Base-by-base conservation (phyloP, 108 stramenopile genomes). In the Fragilaria radians region DNA sequence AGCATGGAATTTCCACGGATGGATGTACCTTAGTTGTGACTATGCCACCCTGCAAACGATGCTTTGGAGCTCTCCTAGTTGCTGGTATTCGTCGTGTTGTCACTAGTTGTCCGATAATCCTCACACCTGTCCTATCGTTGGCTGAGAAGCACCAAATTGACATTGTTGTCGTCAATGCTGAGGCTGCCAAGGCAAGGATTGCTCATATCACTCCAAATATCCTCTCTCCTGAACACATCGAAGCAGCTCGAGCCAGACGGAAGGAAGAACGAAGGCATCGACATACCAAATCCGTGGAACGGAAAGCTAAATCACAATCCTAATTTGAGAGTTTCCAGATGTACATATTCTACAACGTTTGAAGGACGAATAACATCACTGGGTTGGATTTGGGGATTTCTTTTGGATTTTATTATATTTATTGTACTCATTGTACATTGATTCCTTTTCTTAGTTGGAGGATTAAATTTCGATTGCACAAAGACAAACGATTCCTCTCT, bases 1-100 rank as follows among this genome's bases (percentile, higher is more conserved):
- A 57, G 61, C 19, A 19, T 19, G 67, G 66, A 0, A 58, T 30
- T 18, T 18, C 70, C 27, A 67, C 70, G 31, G 33, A 59, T 11
- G 72, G 61, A 0, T 67, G 67, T 34, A 80, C 82, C 30, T 76
- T 77, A 2, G 84, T 81, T 49, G 82, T 88, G 25, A 82, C 82
- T 1, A 89, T 89, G 87, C 87, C 87, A 19, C 87, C 87, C 2
- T 89, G 87, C 67, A 82, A 82, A 57, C 46, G 54, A 23, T 89
- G 87, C 53, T 85, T 89, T 53, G 77, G 61, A 21, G 76, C 81
- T 0, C 61, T 89, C 28, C 14, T 56, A 3, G 63, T 68, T 4
- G 73, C 83, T 23, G 81, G 83, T 7, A 67, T 83, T 14, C 30
- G 52, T 23, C 62, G 79, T 30, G 84, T 88, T 32, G 86, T 88